Percentiles rank a stretch among this genome's conserved stretches.
Conservation (phyloP, 2,329 filamentous ascomycete genomes). For the Claviceps sorghi region DNA sequence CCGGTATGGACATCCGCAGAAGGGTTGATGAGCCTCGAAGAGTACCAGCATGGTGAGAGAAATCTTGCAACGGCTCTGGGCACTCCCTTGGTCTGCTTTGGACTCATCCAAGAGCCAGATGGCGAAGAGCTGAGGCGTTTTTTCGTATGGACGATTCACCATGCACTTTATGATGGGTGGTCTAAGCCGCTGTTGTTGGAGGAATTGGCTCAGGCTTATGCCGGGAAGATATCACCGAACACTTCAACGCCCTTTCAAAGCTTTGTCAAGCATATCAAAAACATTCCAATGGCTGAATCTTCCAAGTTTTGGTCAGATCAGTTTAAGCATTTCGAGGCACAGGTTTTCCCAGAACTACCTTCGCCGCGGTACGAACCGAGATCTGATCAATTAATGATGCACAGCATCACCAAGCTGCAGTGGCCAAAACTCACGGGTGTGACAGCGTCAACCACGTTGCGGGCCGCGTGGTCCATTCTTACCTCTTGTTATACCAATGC, state of each 20-base stretch:
- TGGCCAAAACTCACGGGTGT: conserved; percentile 9
- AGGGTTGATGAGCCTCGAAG: not conserved
- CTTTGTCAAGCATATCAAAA: conserved; percentile 28
- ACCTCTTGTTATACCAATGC: conserved; percentile 21
- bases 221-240: not conserved
- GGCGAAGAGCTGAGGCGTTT: not conserved
- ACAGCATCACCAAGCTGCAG: conserved; percentile 4
- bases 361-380: conserved; percentile 1
- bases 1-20: conserved; percentile 1
- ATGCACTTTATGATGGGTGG: conserved; percentile 40
- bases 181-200: conserved; percentile 24
- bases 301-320: conserved; percentile 27
- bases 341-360: conserved; percentile 6
- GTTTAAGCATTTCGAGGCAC: conserved; percentile 14
- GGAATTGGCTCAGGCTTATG: conserved; percentile 7
- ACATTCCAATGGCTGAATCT: conserved; percentile 12
- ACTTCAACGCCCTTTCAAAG: conserved; percentile 16
- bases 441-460: conserved; percentile 12
- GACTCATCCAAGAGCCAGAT: not conserved
- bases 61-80: conserved; percentile 7
- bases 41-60: not conserved
- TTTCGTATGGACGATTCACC: conserved; percentile 15
- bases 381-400: conserved; percentile 1
- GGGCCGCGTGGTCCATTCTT: conserved; percentile 19
- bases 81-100: conserved; percentile 5